Evolutionary conservation across 108 stramenopile genomes (phyloP).

Genomic region (Cafeteria roenbergensis): DNA sequence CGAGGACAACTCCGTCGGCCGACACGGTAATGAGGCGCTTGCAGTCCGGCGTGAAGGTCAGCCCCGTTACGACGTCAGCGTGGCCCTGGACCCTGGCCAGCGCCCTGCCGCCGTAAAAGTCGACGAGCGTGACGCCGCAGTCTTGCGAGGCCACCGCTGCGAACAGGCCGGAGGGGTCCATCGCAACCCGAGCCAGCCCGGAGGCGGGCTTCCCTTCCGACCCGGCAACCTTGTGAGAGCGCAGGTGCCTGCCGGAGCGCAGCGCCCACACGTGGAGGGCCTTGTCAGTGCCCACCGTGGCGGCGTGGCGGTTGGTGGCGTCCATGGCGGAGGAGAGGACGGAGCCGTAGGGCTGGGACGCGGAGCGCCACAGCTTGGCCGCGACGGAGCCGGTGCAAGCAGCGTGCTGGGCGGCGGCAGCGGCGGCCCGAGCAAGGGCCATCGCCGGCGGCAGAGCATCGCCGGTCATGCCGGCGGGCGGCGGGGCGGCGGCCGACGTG

Average conservation of each 20-base stretch:
- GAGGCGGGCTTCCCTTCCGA: background rate
- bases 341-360: conserved; percentile 6
- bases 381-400: background rate
- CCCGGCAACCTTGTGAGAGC: conserved; percentile 2
- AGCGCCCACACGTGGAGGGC: conserved; percentile 16
- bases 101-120: conserved; percentile 22
- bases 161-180: conserved; percentile 29
- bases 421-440: background rate
- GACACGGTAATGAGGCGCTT: conserved; percentile 16
- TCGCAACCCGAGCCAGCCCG: conserved; percentile 8
- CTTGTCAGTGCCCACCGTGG: conserved; percentile 19
- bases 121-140: conserved; percentile 20
- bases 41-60: conserved; percentile 21
- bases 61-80: conserved; percentile 15
- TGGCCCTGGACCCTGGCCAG: conserved; percentile 22
- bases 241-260: conserved; percentile 1
- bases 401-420: background rate
- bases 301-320: conserved; percentile 24
- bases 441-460: background rate
- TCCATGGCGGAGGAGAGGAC: conserved; percentile 19
- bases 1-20: conserved; percentile 24
- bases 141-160: conserved; percentile 18
- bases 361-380: background rate
- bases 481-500: background rate
- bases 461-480: background rate